phyloP scores from a whole-genome alignment of 495 filamentous ascomycete species.

The Aspergillus avenaceus region DNA sequence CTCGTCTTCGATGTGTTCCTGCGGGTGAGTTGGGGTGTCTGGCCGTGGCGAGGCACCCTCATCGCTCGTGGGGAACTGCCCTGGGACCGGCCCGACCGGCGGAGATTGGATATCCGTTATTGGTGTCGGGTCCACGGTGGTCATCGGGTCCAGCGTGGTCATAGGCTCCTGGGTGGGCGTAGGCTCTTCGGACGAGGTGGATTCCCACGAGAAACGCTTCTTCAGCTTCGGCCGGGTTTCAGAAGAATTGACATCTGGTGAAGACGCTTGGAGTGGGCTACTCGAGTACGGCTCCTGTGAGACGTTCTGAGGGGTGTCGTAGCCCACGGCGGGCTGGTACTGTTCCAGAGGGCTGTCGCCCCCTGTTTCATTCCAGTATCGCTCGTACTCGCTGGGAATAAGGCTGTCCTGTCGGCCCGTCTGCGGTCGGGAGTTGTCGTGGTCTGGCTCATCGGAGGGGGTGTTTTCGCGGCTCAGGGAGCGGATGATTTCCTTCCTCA shows the following conservation, averaged over 20 bases:
- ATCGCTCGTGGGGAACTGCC: constrained; percentile 15
- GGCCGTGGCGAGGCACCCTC: constrained; percentile 12
- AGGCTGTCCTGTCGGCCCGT: constrained; percentile 40
- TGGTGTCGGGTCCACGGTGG: constrained; percentile 13
- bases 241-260: constrained; percentile 2
- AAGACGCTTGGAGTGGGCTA: constrained; percentile 15
- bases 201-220: constrained; percentile 43
- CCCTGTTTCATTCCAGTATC: constrained; percentile 48
- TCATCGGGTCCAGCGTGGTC: no score
- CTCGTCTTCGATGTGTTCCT: not conserved
- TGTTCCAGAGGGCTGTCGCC: constrained; percentile 8
- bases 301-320: constrained; percentile 13
- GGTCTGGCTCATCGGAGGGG: constrained; percentile 30
- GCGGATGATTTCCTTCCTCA: constrained; percentile 77
- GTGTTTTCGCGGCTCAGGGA: constrained; percentile 57
- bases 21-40: not conserved
- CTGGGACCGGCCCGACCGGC: constrained; percentile 9
- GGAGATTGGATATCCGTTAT: constrained; percentile 1
- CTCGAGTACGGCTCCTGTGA: constrained; percentile 13
- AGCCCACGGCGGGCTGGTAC: constrained; percentile 11
- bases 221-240: constrained; percentile 21
- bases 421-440: constrained; percentile 16
- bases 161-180: no score
- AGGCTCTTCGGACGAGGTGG: constrained; percentile 20
- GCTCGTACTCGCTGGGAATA: constrained; percentile 56